Evolutionary conservation across 2,329 filamentous ascomycete species (phyloP).

Genomic region (Cercospora sp.): DNA sequence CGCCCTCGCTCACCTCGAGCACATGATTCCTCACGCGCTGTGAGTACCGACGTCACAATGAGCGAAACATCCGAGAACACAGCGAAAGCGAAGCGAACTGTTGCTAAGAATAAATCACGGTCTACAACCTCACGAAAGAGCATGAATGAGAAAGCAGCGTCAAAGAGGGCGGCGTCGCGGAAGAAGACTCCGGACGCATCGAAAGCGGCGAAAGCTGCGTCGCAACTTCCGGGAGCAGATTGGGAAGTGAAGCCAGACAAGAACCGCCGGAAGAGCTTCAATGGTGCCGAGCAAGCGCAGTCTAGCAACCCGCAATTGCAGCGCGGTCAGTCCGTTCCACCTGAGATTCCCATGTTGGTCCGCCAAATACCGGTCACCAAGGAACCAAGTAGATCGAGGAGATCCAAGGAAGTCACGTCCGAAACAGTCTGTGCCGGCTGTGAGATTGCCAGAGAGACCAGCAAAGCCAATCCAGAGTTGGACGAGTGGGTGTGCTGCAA

Average conservation of each 20-base stretch:
- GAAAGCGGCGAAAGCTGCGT: slow-evolving; percentile 34
- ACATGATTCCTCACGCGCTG: slow-evolving; percentile 30
- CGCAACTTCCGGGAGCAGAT: slow-evolving; percentile 6
- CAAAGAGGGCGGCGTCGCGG: slow-evolving; percentile 31
- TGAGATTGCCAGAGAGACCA: slow-evolving; percentile 54
- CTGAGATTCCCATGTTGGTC: slow-evolving; percentile 32
- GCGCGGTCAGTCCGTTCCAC: slow-evolving; percentile 34
- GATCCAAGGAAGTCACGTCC: slow-evolving; percentile 33
- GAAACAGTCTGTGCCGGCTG: slow-evolving; percentile 58
- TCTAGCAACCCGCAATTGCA: not conserved
- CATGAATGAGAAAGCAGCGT: slow-evolving; percentile 39
- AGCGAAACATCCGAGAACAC: slow-evolving; percentile 29
- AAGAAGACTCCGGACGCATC: slow-evolving; percentile 40
- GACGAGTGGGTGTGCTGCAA: slow-evolving; percentile 69
- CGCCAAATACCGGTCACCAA: slow-evolving; percentile 18
- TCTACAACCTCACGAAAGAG: slow-evolving; percentile 41
- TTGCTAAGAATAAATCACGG: slow-evolving; percentile 50
- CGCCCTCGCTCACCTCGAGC: slow-evolving; percentile 46
- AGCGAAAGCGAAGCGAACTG: slow-evolving; percentile 39
- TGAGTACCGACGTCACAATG: slow-evolving; percentile 30
- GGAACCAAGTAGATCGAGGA: slow-evolving; percentile 33
- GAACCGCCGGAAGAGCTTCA: slow-evolving; percentile 34
- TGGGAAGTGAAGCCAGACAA: slow-evolving; percentile 13
- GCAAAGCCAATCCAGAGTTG: slow-evolving; percentile 49
- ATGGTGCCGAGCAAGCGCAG: not conserved